Evolutionary conservation across 148 eudicot species (phyloP), one percentile per base, ranked within the genome.

Genomic region (Dysphania ambrosioides): DNA sequence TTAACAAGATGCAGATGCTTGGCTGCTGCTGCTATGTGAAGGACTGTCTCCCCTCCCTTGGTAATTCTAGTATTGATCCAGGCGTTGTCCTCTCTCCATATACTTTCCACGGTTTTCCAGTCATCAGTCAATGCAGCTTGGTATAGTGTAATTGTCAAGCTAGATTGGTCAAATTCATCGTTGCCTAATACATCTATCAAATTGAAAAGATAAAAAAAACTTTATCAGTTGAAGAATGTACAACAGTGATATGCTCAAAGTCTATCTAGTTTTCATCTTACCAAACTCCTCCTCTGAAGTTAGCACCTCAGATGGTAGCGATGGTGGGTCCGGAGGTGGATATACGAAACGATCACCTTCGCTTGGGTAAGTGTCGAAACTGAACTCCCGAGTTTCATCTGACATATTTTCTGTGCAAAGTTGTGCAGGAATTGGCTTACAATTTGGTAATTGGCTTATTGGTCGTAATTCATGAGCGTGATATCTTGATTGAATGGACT

Each of bases 21-120:
- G 4, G 67, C 66, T 11, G 81, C 77, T 44, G 73, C 77, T 58
- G 81, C 77, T 66, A 73, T 79, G 69, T 73, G 81, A 32, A 79
- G 81, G 35, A 73, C 77, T 42, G 81, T 79, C 4, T 79, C 81
- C 21, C 77, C 81, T 31, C 77, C 73, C 38, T 67, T 79, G 9
- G 73, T 68, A 42, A 79, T 79, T 21, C 73, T 67, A 56, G 49
- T 59, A 15, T 15, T 3, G 10, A 78, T 73, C 72, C 73, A 79
- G 0, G 10, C 44, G n/a, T 58, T 41, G 5, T 21, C 11, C 0
- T 26, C 24, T 0, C 2, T 41, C 68, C 23, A 51, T 5, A 73
- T 49, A 1, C 1, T 4, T 16, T 11, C 15, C 8, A 73, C 68
- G 10, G 40, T 44, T 41, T 42, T 53, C 73, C 77, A 72, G 19